Evolutionary conservation across 345 rosid species (phyloP), one percentile per base, ranked within the genome.

Genomic region (Gossypium ekmanianum): DNA sequence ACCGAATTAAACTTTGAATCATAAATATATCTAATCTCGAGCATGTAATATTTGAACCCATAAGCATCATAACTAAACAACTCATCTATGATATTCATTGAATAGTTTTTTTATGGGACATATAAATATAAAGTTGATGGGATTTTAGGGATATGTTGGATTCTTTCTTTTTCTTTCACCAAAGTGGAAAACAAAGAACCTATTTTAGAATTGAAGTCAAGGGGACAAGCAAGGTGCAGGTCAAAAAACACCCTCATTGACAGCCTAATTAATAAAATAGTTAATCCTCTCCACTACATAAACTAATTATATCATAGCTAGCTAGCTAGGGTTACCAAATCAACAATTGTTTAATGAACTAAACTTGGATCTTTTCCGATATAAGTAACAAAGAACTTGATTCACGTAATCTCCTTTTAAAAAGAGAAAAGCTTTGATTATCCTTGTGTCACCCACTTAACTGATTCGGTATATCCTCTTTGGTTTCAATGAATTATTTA

Each of bases 401-500:
- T 68, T 45, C 58, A 26, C 54, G 24, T 44, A 18, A 76, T 77
- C 79, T 77, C 59, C 74, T 72, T 69, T 77, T 4, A 52, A 34
- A 34, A 5, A 34, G 41, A 34, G 27, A 82, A 82, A 76, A 44
- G 78, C 17, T 11, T 16, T n/a, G 26, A 6, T 68, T 78, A 82
- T 79, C 78, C 76, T 75, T 45, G 74, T 81, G 85, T 79, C 84
- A 68, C 73, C 84, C 81, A 80, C 83, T 73, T 14, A 76, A 68
- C 73, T 41, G 77, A 81, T 80, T 67, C 44, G 63, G 52, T 59
- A 66, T 80, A 66, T 80, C 77, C 80, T 71, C 57, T 71, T 77
- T 41, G 75, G 54, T 67, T 61, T 17, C 51, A 34, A 78, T 20
- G 50, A 54, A 50, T 66, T 27, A 50, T 69, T 27, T 26, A 50